phyloP scores from a whole-genome alignment of 495 filamentous ascomycete genomes.

The Parathielavia appendiculata region DNA sequence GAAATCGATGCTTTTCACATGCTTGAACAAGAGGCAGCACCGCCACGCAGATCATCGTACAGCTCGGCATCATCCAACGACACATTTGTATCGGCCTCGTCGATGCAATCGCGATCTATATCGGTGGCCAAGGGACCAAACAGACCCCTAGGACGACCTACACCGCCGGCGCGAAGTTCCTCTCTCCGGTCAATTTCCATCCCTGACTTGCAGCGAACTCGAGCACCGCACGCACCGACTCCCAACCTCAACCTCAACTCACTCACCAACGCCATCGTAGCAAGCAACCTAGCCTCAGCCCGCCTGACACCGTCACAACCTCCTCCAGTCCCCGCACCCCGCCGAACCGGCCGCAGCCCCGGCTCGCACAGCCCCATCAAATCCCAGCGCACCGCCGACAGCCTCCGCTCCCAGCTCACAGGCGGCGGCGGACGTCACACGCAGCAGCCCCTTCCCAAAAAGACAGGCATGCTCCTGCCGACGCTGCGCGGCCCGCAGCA shows the following conservation, averaged over 20 bases:
- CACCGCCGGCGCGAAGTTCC: neutral
- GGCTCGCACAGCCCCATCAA: conserved; percentile 37
- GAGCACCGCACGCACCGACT: conserved; percentile 14
- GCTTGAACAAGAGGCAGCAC: neutral
- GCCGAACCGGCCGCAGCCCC: conserved; percentile 29
- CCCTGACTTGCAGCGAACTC: conserved; percentile 14
- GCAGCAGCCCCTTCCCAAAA: conserved; percentile 12
- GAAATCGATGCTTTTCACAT: neutral
- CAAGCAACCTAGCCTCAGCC: conserved; percentile 74
- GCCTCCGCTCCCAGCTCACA: conserved; percentile 29
- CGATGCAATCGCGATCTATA: conserved; percentile 29
- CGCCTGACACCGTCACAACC: conserved; percentile 31
- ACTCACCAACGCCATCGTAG: conserved; percentile 71
- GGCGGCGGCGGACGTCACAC: conserved; percentile 60
- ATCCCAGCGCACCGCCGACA: conserved; percentile 42
- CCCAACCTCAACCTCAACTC: conserved; percentile 38
- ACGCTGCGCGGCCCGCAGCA: conserved; percentile 62
- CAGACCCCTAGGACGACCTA: neutral
- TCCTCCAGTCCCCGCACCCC: conserved; percentile 29
- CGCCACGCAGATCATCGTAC: conserved; percentile 15
- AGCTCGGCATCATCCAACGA: conserved; percentile 40
- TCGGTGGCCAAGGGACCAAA: conserved; percentile 24
- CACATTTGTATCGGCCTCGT: conserved; percentile 47
- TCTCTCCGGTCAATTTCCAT: conserved; percentile 13
- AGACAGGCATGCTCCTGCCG: conserved; percentile 54